Conservation (phyloP, 164 flowering plant species). For the Nelumbo lutea region DNA sequence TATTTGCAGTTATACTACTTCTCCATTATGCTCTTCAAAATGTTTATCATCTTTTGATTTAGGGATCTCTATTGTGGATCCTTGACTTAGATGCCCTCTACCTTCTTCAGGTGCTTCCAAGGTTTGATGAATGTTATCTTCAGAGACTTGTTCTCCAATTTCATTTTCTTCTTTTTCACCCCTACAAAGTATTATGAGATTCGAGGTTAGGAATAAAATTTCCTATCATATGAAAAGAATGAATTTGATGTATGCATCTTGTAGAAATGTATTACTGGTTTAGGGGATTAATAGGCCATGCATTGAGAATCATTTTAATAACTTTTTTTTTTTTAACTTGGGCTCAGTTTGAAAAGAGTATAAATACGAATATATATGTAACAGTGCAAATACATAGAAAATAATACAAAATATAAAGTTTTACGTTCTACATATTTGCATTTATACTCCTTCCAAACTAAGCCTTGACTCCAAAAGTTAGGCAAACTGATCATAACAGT, state of each 20-base stretch:
- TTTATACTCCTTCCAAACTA: no score
- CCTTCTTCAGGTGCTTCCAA: constrained; percentile 46
- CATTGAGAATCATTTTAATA: no score
- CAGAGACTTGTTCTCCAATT: constrained; percentile 31
- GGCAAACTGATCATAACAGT: no score
- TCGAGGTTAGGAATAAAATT: background rate
- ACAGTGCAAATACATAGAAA: no score
- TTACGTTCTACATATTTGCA: no score
- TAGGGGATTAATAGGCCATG: background rate
- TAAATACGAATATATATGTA: background rate
- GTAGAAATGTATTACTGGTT: background rate
- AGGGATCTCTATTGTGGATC: constrained; percentile 18
- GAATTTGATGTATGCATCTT: background rate
- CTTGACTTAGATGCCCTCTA: constrained; percentile 15
- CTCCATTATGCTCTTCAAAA: no score
- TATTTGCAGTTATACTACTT: no score
- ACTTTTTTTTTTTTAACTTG: no score
- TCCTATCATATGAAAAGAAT: background rate
- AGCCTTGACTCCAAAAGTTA: no score
- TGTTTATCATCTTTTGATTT: constrained; percentile 24
- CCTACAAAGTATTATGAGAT: constrained; percentile 23
- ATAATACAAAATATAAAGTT: no score
- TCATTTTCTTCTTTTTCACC: constrained; percentile 40
- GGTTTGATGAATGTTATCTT: constrained; percentile 29
- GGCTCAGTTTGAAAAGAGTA: background rate